phyloP scores from a whole-genome alignment of 345 rosid genomes.

The Crucihimalaya himalaica region DNA sequence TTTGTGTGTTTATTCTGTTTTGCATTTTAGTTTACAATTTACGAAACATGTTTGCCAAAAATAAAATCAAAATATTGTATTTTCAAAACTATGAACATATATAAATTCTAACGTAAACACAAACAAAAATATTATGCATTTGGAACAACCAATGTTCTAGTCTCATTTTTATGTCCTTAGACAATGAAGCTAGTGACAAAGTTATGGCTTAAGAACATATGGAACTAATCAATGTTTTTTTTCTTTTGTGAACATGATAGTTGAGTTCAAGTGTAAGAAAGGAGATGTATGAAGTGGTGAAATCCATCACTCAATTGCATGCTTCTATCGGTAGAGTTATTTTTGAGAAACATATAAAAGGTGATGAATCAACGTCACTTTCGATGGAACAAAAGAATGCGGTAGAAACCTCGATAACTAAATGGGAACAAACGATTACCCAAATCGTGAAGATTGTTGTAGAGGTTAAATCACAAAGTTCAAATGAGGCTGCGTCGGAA shows the following conservation, averaged over 20 bases:
- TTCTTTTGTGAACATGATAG: conserved; percentile 28
- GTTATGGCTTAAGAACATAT: background rate
- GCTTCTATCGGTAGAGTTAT: conserved; percentile 30
- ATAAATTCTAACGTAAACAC: background rate
- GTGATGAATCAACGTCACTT: conserved; percentile 24
- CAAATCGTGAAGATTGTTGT: conserved; percentile 33
- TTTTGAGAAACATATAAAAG: conserved; percentile 27
- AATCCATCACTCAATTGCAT: conserved; percentile 26
- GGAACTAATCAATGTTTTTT: conserved; percentile 6
- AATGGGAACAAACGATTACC: conserved; percentile 38
- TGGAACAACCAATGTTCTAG: background rate
- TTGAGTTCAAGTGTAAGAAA: conserved; percentile 36
- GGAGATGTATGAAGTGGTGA: conserved; percentile 28
- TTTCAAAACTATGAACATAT: background rate
- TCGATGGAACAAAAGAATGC: conserved; percentile 30
- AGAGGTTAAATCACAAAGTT: conserved; percentile 9
- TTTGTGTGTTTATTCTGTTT: too few species aligned
- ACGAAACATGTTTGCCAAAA: too few species aligned
- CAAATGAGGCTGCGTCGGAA: background rate
- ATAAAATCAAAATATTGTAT: too few species aligned
- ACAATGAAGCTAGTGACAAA: background rate
- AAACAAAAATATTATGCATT: background rate
- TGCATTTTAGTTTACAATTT: too few species aligned
- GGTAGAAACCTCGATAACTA: conserved; percentile 11
- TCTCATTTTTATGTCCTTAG: background rate